Conservation (phyloP, 2,329 filamentous ascomycete species). For the Cytospora piceae region DNA sequence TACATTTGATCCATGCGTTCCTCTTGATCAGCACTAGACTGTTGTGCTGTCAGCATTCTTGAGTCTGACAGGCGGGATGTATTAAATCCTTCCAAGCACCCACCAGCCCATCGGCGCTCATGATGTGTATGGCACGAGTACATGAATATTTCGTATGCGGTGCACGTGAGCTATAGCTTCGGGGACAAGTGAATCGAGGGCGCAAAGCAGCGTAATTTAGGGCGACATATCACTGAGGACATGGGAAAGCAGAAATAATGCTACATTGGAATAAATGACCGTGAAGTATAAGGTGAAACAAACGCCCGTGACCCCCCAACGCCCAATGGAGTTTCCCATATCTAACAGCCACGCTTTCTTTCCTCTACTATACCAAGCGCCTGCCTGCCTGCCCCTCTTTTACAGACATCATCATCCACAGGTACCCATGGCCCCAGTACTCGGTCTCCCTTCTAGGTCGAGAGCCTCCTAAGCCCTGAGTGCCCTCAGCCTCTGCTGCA, state of each 20-base stretch:
- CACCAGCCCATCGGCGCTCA: too few species aligned
- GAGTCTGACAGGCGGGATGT: too few species aligned
- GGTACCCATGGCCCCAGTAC: not conserved
- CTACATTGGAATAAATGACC: not conserved
- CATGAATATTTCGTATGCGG: too few species aligned
- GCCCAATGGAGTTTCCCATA: slow-evolving; percentile 13
- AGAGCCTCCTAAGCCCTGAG: slow-evolving; percentile 50
- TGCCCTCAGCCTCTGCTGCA: slow-evolving; percentile 64
- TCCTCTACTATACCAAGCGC: not conserved
- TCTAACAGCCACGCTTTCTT: not conserved
- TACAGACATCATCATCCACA: not conserved
- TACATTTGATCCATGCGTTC: too few species aligned
- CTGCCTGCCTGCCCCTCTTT: not conserved
- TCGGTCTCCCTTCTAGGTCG: slow-evolving; percentile 1
- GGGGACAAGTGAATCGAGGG: too few species aligned
- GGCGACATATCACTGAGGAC: not conserved
- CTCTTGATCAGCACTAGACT: not conserved
- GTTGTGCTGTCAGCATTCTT: not conserved
- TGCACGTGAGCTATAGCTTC: too few species aligned
- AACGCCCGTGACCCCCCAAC: slow-evolving; percentile 22
- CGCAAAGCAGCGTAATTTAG: too few species aligned
- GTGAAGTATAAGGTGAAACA: slow-evolving; percentile 9
- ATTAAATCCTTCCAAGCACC: too few species aligned
- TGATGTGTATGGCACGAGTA: too few species aligned
- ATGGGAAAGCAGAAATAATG: not conserved